Evolutionary conservation across 768 basidiomycete genomes (phyloP), one percentile per base, ranked within the genome.

Genomic region (Chalciporus sphaerocephalus): DNA sequence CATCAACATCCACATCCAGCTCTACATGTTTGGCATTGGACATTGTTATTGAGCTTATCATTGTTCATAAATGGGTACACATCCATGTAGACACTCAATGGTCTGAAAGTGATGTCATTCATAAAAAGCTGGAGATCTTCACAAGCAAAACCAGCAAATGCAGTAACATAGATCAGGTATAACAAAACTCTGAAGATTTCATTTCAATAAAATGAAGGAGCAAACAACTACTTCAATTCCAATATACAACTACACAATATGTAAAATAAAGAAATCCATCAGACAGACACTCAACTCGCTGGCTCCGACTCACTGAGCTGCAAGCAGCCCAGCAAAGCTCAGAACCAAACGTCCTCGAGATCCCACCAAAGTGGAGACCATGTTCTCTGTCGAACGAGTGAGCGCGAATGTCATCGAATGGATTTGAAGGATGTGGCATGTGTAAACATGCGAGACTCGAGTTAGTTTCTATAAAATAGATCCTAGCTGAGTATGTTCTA

Each of bases 401-500:
- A 74, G 76, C 71, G 77, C 76, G 56, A 42, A 68, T 71, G 71
- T 83, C 81, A 83, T 83, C 81, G 76, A 78, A 67, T 78, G 79
- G 76, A 82, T 74, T 74, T 79, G 75, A 81, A 79, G 74, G 69
- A 75, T 76, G 76, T 62, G 80, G 80, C 81, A 83, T 80, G 79
- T 74, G 72, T 81, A 80, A 80, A 81, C 79, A 81, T 83, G 81
- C 81, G 76, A 81, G 79, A 83, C 79, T 80, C 80, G 78, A 67
- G 81, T 81, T 77, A 81, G 80, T 79, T 79, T 78, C 81, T 83
- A 79, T 81, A 80, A 61, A 82, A 83, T 78, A 83, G 80, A 83
- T 82, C 80, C 80, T 83, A 79, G 76, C 78, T 79, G 81, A 82
- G 81, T 83, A 82, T 82, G 80, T 80, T 82, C 81, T 83, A 54